Percentiles rank a stretch among this genome's conserved stretches.
Evolutionary conservation across 495 filamentous ascomycete species (phyloP).

Genomic region (Podospora tetraspora): DNA sequence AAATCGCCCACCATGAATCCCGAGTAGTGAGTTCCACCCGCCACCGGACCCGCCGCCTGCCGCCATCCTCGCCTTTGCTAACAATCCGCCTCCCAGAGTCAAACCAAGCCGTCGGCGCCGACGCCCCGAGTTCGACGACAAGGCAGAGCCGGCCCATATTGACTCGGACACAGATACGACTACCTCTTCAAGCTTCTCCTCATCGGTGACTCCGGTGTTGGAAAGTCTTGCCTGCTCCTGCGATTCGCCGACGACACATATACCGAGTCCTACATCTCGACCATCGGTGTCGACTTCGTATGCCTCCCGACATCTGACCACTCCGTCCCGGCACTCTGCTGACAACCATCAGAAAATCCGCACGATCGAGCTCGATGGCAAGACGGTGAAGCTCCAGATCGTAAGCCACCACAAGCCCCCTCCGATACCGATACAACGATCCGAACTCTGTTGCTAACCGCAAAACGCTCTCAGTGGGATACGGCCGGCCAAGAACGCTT

Average conservation of each 20-base stretch:
- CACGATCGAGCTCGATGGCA: constrained; percentile 97
- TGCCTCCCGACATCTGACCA: constrained; percentile 28
- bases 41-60: constrained; percentile 13
- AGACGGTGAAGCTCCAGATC: constrained; percentile 99
- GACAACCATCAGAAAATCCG: constrained; percentile 80
- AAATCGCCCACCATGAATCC: constrained; percentile 72
- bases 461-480: constrained; percentile 70
- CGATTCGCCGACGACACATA: constrained; percentile 99
- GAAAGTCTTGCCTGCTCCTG: constrained; percentile 97
- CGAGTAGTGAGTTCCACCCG: constrained; percentile 69
- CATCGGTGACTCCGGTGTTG: constrained; percentile 98
- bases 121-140: not conserved
- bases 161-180: constrained; percentile 74
- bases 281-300: constrained; percentile 99
- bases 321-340: constrained; percentile 14
- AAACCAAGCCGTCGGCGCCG: not conserved
- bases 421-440: not conserved
- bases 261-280: constrained; percentile 99
- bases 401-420: constrained; percentile 51
- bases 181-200: constrained; percentile 99
- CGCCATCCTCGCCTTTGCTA: constrained; percentile 15
- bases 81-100: constrained; percentile 1
- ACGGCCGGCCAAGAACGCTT: constrained; percentile 98
- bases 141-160: not conserved
- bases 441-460: constrained; percentile 1